phyloP scores from a whole-genome alignment of 139 green algal genomes.

The Eudorina sp. region DNA sequence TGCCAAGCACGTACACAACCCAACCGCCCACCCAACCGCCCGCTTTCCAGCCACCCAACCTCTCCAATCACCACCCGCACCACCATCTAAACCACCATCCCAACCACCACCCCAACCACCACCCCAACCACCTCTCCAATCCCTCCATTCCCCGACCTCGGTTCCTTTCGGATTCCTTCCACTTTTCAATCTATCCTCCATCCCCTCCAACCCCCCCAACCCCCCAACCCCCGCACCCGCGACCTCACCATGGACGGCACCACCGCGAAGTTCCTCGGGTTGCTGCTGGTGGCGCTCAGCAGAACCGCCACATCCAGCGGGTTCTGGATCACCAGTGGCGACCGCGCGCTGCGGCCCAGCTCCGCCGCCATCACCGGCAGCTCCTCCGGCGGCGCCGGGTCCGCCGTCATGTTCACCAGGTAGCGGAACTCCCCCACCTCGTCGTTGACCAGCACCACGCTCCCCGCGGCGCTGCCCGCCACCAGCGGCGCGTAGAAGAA shows the following conservation, averaged over 20 bases:
- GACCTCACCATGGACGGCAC: not conserved
- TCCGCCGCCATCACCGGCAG: conserved; percentile 60
- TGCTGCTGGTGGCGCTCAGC: conserved; percentile 36
- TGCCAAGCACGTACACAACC: no score
- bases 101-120: not conserved
- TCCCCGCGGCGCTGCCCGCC: conserved; percentile 46
- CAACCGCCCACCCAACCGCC: no score
- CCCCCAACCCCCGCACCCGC: not conserved
- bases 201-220: not conserved
- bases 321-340: conserved; percentile 68
- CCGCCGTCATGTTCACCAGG: conserved; percentile 65
- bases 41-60: no score
- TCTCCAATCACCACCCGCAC: no score
- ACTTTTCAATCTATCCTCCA: not conserved
- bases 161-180: no score
- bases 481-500: conserved; percentile 76
- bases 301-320: conserved; percentile 52
- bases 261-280: conserved; percentile 60
- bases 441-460: conserved; percentile 67
- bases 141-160: not conserved
- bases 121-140: not conserved
- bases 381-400: conserved; percentile 33
- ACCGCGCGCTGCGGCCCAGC: conserved; percentile 56
- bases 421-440: conserved; percentile 81
- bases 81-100: no score